Conservation (phyloP, 306 rosid genomes). For the Vigna nakashimae region DNA sequence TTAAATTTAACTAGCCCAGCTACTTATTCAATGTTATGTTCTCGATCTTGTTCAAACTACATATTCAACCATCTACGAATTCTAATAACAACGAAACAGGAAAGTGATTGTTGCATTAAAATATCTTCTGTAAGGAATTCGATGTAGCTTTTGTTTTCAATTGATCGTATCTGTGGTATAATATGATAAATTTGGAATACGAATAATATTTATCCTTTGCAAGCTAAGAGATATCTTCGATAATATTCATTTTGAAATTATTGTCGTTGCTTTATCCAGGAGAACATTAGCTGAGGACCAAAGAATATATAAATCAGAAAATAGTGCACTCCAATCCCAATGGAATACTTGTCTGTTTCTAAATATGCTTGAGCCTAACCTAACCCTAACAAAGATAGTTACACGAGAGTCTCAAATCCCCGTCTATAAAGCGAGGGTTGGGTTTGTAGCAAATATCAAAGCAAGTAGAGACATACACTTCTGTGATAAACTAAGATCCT, state of each 20-base stretch:
- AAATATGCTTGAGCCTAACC: not conserved
- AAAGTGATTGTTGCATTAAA: no score
- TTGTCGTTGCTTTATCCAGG: not conserved
- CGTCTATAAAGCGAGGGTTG: not conserved
- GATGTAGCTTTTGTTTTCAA: not conserved
- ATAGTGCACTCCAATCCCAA: not conserved
- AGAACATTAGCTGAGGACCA: not conserved
- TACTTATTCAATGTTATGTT: no score
- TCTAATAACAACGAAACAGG: no score
- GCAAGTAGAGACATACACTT: not conserved
- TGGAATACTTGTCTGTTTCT: not conserved
- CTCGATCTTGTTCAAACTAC: no score
- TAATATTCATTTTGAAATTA: not conserved
- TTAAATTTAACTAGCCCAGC: no score
- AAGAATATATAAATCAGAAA: not conserved
- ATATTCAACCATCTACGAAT: no score
- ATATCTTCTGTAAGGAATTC: not conserved
- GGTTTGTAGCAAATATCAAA: not conserved
- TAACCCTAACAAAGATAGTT: not conserved
- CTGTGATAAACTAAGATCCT: not conserved
- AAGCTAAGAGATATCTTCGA: not conserved
- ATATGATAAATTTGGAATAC: not conserved
- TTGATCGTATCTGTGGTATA: not conserved
- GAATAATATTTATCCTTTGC: not conserved
- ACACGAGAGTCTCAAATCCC: not conserved